Evolutionary conservation across 1,284 basidiomycete genomes (phyloP).

Genomic region (Thelephora terrestris): DNA sequence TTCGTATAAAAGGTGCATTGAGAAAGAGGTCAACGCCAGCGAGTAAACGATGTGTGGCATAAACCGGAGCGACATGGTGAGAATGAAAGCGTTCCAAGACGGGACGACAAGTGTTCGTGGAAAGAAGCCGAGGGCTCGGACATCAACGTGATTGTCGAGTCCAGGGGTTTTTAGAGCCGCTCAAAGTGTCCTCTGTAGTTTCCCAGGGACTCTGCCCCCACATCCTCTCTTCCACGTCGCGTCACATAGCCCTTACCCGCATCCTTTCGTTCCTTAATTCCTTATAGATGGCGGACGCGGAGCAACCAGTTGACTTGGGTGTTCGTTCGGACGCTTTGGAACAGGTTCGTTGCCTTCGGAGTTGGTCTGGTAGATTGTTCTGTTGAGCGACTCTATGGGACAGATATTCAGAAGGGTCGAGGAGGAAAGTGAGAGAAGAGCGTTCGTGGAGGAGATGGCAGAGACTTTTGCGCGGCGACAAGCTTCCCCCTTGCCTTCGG

Average conservation of each 20-base stretch:
- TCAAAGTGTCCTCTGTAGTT: neutral
- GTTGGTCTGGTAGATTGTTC: neutral
- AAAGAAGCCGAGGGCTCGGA: too few species aligned
- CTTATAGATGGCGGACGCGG: neutral
- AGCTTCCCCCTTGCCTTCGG: constrained; percentile 4
- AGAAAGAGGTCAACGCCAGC: constrained; percentile 49
- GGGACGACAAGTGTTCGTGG: too few species aligned
- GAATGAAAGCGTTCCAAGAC: too few species aligned
- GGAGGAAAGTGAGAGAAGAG: constrained; percentile 17
- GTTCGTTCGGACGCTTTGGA: neutral
- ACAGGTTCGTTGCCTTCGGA: neutral
- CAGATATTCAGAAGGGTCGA: constrained; percentile 20
- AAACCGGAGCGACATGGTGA: neutral
- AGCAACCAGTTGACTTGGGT: too few species aligned
- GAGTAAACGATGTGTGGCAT: constrained; percentile 35
- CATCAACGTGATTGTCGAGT: too few species aligned
- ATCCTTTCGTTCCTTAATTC: neutral
- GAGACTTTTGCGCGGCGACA: constrained; percentile 8
- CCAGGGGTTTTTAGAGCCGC: neutral
- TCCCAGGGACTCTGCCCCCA: neutral
- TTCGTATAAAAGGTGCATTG: constrained; percentile 48
- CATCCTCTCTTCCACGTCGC: neutral
- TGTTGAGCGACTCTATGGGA: neutral
- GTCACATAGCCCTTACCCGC: neutral
- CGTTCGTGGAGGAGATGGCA: constrained; percentile 6